Evolutionary conservation across 495 filamentous ascomycete species (phyloP).

Genomic region (Symbiotaphrina buchneri): DNA sequence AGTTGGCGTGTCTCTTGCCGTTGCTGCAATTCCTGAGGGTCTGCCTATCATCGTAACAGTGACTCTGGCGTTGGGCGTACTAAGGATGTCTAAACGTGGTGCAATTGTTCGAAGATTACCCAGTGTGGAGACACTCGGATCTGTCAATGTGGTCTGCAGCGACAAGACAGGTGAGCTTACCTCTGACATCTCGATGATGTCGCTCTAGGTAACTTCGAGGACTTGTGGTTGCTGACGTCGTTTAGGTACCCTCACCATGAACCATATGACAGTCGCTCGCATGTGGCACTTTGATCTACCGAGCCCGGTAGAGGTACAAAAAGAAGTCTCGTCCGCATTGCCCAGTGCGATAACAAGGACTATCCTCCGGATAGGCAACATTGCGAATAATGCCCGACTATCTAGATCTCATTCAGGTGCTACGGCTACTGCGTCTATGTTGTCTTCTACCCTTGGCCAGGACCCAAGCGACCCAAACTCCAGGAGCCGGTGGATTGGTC

Average conservation of each 20-base stretch:
- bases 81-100: constrained; percentile 81
- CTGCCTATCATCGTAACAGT: constrained; percentile 96
- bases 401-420: constrained; percentile 36
- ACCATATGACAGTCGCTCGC: constrained; percentile 95
- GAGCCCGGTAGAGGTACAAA: constrained; percentile 49
- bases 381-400: constrained; percentile 85
- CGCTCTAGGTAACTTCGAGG: no score
- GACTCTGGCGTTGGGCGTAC: constrained; percentile 78
- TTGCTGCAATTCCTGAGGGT: constrained; percentile 92
- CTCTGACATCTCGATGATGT: background rate
- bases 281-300: constrained; percentile 75
- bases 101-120: constrained; percentile 90
- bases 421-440: constrained; percentile 43
- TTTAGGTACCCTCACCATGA: constrained; percentile 72
- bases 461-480: constrained; percentile 31
- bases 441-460: constrained; percentile 49
- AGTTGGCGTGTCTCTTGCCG: constrained; percentile 88
- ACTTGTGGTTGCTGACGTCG: no score
- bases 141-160: constrained; percentile 94
- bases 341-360: constrained; percentile 51
- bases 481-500: constrained; percentile 83
- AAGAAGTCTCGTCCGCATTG: constrained; percentile 36
- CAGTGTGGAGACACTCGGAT: constrained; percentile 93
- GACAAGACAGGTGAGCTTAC: constrained; percentile 60
- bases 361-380: constrained; percentile 75